Percentiles rank a stretch among this genome's conserved stretches.
phyloP scores from a whole-genome alignment of 2,329 filamentous ascomycete species.

The Aspergillus oerlinghausenensis region DNA sequence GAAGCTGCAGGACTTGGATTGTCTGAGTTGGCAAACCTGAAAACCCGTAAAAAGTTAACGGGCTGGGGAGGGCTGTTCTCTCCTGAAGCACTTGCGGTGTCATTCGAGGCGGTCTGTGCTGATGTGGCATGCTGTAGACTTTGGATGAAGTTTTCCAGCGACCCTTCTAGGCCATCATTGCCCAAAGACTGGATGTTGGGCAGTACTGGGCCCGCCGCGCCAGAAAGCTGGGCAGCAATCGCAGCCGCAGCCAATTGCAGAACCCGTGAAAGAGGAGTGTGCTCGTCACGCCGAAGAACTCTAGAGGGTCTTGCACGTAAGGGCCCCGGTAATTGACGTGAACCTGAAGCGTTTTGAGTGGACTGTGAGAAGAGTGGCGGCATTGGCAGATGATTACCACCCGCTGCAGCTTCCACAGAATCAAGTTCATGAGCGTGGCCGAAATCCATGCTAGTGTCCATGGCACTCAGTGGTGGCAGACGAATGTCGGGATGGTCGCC shows the following conservation, averaged over 20 bases:
- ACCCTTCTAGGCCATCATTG: constrained; percentile 55
- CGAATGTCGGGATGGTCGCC: constrained; percentile 31
- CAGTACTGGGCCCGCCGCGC: constrained; percentile 53
- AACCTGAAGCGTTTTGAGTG: constrained; percentile 26
- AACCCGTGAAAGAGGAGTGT: constrained; percentile 58
- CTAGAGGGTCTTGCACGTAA: constrained; percentile 52
- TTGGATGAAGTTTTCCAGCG: constrained; percentile 59
- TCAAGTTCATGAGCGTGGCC: constrained; percentile 40
- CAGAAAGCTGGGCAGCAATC: constrained; percentile 61
- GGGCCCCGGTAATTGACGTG: constrained; percentile 38
- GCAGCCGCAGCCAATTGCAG: constrained; percentile 60
- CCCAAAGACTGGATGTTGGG: constrained; percentile 53
- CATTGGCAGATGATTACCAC: constrained; percentile 24
- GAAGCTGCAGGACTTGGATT: constrained; percentile 21
- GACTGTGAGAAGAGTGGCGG: constrained; percentile 24
- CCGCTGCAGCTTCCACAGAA: constrained; percentile 37
- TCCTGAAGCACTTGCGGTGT: constrained; percentile 28
- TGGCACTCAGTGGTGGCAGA: constrained; percentile 32
- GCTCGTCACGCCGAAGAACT: constrained; percentile 53
- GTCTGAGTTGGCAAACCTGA: constrained; percentile 58
- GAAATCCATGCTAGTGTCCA: constrained; percentile 40
- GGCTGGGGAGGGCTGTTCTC: constrained; percentile 48
- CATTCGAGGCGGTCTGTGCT: constrained; percentile 42
- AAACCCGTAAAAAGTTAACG: constrained; percentile 65
- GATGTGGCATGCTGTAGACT: constrained; percentile 60